Evolutionary conservation across 2,329 filamentous ascomycete genomes (phyloP).

Genomic region (Berkeleyomyces basicola): DNA sequence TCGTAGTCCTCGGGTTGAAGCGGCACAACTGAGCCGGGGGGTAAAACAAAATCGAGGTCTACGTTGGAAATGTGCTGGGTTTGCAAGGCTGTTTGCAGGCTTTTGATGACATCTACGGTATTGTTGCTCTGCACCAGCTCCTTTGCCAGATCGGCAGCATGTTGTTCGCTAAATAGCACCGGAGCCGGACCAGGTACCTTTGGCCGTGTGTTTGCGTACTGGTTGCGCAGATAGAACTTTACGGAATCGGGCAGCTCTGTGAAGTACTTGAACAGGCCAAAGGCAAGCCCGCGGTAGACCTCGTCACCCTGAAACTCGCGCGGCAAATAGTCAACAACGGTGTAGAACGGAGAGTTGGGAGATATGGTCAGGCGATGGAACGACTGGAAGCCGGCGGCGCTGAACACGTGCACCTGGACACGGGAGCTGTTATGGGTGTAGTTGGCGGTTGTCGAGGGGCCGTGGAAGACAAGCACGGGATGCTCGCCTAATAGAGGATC

Average conservation of each 20-base stretch:
- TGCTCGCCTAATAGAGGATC: conserved; percentile 70
- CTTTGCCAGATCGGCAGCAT: conserved; percentile 79
- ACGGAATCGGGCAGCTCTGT: conserved; percentile 63
- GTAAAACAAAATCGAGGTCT: conserved; percentile 75
- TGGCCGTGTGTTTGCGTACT: conserved; percentile 34
- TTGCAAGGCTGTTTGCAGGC: conserved; percentile 59
- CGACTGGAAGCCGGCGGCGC: conserved; percentile 72
- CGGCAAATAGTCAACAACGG: conserved; percentile 75
- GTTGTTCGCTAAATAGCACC: conserved; percentile 70
- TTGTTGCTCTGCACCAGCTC: conserved; percentile 72
- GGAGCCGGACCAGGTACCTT: conserved; percentile 47
- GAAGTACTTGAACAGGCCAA: conserved; percentile 90
- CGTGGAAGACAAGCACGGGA: conserved; percentile 80
- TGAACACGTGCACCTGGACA: conserved; percentile 87
- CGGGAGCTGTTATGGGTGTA: conserved; percentile 76
- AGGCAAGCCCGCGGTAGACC: conserved; percentile 75
- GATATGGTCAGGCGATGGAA: conserved; percentile 87
- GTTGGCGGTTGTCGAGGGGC: conserved; percentile 76
- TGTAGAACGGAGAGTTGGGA: conserved; percentile 79
- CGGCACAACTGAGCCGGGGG: conserved; percentile 57
- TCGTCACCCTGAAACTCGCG: conserved; percentile 94
- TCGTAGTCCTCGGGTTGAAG: conserved; percentile 42
- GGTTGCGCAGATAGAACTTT: conserved; percentile 51
- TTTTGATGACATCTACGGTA: conserved; percentile 51
- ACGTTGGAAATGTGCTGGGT: conserved; percentile 71